Base-by-base conservation (phyloP, 2,329 filamentous ascomycete genomes). In the Nigrograna mackinnonii region DNA sequence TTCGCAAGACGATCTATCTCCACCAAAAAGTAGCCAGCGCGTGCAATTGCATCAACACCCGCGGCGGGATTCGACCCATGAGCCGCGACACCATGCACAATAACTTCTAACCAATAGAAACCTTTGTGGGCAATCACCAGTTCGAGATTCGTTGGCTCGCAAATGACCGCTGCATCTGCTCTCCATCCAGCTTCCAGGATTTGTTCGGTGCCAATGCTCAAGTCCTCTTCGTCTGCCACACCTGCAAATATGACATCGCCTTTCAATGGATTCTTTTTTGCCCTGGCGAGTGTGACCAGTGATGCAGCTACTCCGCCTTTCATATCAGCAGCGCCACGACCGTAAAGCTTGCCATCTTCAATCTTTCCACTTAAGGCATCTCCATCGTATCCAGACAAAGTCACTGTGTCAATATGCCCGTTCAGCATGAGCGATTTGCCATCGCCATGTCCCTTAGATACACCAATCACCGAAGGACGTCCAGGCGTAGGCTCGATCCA, bases 341-440 rank as follows among this genome's bases (percentile, higher is more conserved):
- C 76, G 36, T 41, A 51, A 4, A 50, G 17, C 14, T 44, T 44
- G 5, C 40, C 47, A n/a, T 30, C 37, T 12, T 21, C 21, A 2
- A 59, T 28, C 6, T 63, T 49, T 2, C 77, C 77, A 7, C 70
- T 71, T 1, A 80, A 53, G 0, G 76, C 65, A 28, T 79, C 68
- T 2, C 60, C 65, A 1, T 73, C 71, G 42, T 80, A 79, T 2
- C 74, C 75, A 4, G 64, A 51, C 0, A 74, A 50, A 5, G 71
- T 79, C 4, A 80, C 78, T 0, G 78, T 80, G 39, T 81, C 77
- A 1, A 75, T 68, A 44, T 80, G 78, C 0, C 78, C 77, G 18
- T 80, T 79, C 30, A 80, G 60, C 71, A 80, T 78, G 4, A 80
- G 52, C 2, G 61, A 74, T 43, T 73, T 74, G 4, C 76, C 77